Evolutionary conservation across 2,329 filamentous ascomycete genomes (phyloP), one percentile per base, ranked within the genome.

Genomic region (Xylogone sp.): DNA sequence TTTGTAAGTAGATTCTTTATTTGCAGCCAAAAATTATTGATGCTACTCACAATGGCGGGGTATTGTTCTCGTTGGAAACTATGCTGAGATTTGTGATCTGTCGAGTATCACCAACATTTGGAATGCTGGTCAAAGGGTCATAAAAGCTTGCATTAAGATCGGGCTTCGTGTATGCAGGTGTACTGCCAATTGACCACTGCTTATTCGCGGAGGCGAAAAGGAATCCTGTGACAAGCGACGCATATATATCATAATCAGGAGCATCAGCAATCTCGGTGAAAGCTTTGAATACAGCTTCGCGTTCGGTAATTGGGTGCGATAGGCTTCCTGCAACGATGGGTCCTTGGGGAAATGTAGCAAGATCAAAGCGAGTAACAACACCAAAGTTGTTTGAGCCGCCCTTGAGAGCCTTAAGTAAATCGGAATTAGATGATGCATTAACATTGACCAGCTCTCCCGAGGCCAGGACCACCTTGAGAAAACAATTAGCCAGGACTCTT

Each of bases 371-470:
- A 12, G 75, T 75, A 13, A 77, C 71, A 54, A 78, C 70, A 45
- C 78, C 79, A 54, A 75, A 81, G 60, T 79, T 81, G 62, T 74
- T 79, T n/a, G 75, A 74, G n/a, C 81, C 80, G n/a, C 75, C 74
- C 49, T 75, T 75, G 5, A 83, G 70, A 0, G 75, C 77, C 56
- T 68, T 69, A 64, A 70, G 81, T 8, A 84, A 66, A 49, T 82
- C 78, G 5, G 55, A 16, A 50, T 66, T 58, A 16, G 54, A 57
- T 18, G 49, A 51, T 1, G 2, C 21, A 42, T 62, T 65, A 24
- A 61, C 65, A 44, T 66, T 58, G 3, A 57, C 43, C 39, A 66
- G 50, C 7, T 53, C 50, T 20, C 66, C 66, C 42, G 62, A 52
- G 3, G 65, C 64, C n/a, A 69, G 58, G 10, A 70, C 61, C 24